Evolutionary conservation across 2,329 filamentous ascomycete species (phyloP).

Genomic region (Aspergillus awamori): DNA sequence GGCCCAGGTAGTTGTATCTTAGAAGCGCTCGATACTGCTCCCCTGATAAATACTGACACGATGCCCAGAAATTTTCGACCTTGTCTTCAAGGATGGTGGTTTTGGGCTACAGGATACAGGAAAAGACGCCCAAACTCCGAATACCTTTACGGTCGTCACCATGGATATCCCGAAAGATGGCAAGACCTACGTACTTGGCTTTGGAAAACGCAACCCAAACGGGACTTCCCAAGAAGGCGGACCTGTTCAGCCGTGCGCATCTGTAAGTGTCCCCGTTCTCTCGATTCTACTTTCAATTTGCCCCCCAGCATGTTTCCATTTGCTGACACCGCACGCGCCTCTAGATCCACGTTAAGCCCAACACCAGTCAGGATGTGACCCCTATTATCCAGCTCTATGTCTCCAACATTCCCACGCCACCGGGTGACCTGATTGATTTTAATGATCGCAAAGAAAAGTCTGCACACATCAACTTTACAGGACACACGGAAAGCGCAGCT

Average conservation of each 20-base stretch:
- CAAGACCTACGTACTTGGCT: neutral
- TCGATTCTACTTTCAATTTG: too few species aligned
- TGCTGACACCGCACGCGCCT: neutral
- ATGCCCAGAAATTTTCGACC: neutral
- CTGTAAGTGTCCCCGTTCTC: neutral
- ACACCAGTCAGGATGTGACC: neutral
- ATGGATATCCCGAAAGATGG: neutral
- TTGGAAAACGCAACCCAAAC: too few species aligned
- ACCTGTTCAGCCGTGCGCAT: neutral
- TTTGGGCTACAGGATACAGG: neutral
- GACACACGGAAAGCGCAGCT: neutral
- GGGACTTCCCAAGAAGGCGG: too few species aligned
- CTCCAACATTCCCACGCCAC: neutral
- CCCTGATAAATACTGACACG: neutral
- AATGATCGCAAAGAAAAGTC: neutral
- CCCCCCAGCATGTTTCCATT: too few species aligned
- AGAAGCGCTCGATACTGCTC: neutral
- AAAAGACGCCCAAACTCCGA: accelerated
- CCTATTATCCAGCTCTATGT: neutral
- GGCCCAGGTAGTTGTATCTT: neutral
- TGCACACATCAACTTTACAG: neutral
- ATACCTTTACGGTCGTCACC: neutral
- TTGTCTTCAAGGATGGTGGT: neutral
- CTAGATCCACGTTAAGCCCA: neutral
- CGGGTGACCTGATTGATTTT: neutral